phyloP scores from a whole-genome alignment of 768 basidiomycete species.

The Termitomyces sp. region DNA sequence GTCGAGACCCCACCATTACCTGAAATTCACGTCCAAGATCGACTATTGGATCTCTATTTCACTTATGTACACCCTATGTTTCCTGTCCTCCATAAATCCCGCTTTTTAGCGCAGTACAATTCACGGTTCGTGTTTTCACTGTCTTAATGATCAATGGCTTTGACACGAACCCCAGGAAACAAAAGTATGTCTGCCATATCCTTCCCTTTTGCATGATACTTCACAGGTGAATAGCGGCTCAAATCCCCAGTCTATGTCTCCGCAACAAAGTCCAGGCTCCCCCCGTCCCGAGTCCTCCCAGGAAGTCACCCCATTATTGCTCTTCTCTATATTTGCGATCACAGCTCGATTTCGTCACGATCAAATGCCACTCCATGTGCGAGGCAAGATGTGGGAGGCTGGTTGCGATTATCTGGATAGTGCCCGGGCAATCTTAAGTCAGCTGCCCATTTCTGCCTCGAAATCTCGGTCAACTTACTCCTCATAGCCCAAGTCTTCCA shows the following conservation, averaged over 20 bases:
- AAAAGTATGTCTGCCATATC: constrained; percentile 11
- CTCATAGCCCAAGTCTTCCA: constrained; percentile 60
- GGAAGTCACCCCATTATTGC: constrained; percentile 62
- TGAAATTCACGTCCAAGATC: constrained; percentile 59
- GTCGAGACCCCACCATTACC: constrained; percentile 54
- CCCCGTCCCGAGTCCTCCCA: constrained; percentile 57
- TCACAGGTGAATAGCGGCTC: constrained; percentile 1
- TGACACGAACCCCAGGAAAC: constrained; percentile 15
- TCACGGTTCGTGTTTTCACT: constrained; percentile 37
- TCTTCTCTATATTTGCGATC: constrained; percentile 80
- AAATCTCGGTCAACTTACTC: constrained; percentile 3
- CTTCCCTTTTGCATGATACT: background rate
- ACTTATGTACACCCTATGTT: constrained; percentile 81
- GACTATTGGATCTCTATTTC: constrained; percentile 75
- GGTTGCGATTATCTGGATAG: constrained; percentile 62
- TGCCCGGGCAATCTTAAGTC: constrained; percentile 66
- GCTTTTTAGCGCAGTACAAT: constrained; percentile 66
- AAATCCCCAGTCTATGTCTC: constrained; percentile 23
- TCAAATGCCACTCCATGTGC: constrained; percentile 41
- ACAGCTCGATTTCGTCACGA: constrained; percentile 70
- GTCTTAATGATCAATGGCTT: background rate
- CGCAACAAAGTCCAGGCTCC: constrained; percentile 27
- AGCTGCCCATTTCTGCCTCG: constrained; percentile 17
- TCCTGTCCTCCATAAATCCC: constrained; percentile 73
- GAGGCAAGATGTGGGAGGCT: constrained; percentile 69